phyloP scores from a whole-genome alignment of 2,329 filamentous ascomycete species.

The Ascochyta lentis region DNA sequence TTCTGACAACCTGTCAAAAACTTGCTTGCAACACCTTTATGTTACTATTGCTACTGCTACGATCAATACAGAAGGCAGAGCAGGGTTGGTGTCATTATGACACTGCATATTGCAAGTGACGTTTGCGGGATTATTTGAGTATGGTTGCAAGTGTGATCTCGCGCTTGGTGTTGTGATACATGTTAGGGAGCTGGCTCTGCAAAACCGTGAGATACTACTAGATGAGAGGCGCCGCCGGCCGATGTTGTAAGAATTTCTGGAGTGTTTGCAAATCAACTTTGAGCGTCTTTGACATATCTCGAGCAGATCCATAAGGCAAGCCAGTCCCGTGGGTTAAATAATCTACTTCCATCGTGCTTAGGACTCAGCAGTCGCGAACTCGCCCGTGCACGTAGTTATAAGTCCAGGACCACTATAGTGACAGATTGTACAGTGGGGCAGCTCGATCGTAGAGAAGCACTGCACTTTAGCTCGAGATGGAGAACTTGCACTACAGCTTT shows the following conservation, averaged over 20 bases:
- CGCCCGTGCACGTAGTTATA: background rate
- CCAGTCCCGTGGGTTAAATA: background rate
- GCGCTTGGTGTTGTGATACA: background rate
- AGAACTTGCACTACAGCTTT: background rate
- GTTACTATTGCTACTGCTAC: too few relatives aligned
- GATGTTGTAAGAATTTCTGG: background rate
- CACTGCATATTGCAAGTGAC: background rate
- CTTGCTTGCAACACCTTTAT: too few relatives aligned
- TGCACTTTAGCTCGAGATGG: background rate
- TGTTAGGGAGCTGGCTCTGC: background rate
- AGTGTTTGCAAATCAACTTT: background rate
- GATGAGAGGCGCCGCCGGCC: background rate
- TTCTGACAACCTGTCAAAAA: background rate
- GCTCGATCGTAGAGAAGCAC: background rate
- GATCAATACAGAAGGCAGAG: background rate
- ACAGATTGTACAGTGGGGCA: background rate
- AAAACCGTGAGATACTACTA: background rate
- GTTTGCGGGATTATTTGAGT: background rate
- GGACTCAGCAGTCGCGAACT: background rate
- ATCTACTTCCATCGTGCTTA: background rate
- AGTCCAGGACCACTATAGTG: background rate
- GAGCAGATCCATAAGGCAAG: background rate
- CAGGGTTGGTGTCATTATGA: background rate
- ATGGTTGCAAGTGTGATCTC: background rate
- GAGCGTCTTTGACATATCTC: background rate